Evolutionary conservation across 768 basidiomycete genomes (phyloP).

Genomic region (Paxillus rubicundulus): DNA sequence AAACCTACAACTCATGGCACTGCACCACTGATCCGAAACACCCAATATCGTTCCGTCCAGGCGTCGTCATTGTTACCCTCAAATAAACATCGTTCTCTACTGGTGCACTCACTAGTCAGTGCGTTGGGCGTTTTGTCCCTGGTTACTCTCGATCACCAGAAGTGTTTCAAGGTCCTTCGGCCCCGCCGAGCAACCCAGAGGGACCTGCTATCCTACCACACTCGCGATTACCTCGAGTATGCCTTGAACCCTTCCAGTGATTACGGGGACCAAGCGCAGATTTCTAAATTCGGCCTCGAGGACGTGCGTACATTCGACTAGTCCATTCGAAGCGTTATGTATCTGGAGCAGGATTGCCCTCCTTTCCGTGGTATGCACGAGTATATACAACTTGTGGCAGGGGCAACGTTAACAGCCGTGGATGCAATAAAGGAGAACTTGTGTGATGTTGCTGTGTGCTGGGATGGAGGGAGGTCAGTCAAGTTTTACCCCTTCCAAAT

Average conservation of each 20-base stretch:
- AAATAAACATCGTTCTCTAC: constrained; percentile 59
- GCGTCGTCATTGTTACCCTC: constrained; percentile 62
- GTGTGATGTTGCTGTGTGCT: constrained; percentile 70
- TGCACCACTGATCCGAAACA: not conserved
- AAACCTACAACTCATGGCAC: not conserved
- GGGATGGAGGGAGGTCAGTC: constrained; percentile 84
- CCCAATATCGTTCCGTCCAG: constrained; percentile 21
- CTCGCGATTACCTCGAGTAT: constrained; percentile 64
- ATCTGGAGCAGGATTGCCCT: constrained; percentile 69
- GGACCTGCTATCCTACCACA: constrained; percentile 69
- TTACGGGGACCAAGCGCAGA: constrained; percentile 17
- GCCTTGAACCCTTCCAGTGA: constrained; percentile 40
- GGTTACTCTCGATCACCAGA: constrained; percentile 18
- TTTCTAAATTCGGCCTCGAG: constrained; percentile 54
- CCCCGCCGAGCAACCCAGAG: constrained; percentile 53
- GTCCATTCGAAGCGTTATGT: not conserved
- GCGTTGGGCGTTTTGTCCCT: constrained; percentile 48
- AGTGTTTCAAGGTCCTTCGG: constrained; percentile 44
- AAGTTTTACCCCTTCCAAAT: not conserved
- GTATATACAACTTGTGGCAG: constrained; percentile 72
- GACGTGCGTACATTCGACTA: constrained; percentile 40
- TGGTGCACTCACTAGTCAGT: constrained; percentile 64
- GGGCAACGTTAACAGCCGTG: constrained; percentile 75
- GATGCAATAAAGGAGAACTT: constrained; percentile 49
- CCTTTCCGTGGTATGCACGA: constrained; percentile 63